These are phyloP conservation scores for Paramecium caudatum DNA, from an alignment of 73 alveolate species.

Conservation along the genomic window DNA sequence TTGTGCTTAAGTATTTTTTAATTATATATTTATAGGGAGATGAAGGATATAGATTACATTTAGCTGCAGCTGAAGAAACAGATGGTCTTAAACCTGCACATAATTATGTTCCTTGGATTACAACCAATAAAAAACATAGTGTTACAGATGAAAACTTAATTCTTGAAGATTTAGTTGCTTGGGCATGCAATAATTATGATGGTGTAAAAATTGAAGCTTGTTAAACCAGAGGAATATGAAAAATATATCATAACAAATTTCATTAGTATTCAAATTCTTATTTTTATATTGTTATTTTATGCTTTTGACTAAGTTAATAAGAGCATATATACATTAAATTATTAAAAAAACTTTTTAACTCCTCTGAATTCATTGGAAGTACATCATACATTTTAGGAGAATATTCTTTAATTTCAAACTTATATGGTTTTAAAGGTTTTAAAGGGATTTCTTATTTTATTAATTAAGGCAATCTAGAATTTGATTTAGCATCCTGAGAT, in stretches of 20 bases:
- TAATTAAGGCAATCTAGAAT: not conserved
- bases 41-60: slow-evolving; percentile 66
- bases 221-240: not conserved
- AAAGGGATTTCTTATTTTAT: not conserved
- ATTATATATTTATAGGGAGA: not conserved
- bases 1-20: slow-evolving; percentile 31
- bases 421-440: not conserved
- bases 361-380: not conserved
- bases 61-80: slow-evolving; percentile 74
- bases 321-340: not conserved
- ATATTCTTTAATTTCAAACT: not conserved
- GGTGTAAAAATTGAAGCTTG: slow-evolving; percentile 63
- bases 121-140: slow-evolving; percentile 58
- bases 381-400: slow-evolving; percentile 30
- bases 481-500: not conserved
- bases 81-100: slow-evolving; percentile 73
- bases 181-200: slow-evolving; percentile 50
- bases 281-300: too few species aligned
- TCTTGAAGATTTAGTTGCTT: slow-evolving; percentile 34
- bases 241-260: slow-evolving; percentile 15
- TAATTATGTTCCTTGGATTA: slow-evolving; percentile 77
- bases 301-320: too few species aligned
- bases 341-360: not conserved
- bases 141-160: slow-evolving; percentile 54
- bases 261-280: not conserved